These are phyloP conservation scores for Ceratobasidium papillatum DNA, from an alignment of 1,284 basidiomycete genomes.

Conservation along the genomic window DNA sequence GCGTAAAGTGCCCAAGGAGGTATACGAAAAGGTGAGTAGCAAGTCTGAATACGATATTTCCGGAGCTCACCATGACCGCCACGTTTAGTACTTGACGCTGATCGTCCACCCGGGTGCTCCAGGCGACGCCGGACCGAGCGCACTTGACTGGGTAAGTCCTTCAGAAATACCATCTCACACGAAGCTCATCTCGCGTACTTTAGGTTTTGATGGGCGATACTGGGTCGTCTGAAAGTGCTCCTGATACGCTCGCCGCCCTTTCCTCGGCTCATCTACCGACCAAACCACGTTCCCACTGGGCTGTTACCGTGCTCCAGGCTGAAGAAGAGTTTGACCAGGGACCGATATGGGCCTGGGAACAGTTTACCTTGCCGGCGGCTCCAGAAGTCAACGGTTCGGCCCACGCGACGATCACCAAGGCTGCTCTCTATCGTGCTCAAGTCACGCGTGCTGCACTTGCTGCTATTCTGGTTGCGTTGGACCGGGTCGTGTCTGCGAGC, in stretches of 20 bases:
- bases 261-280: constrained; percentile 44
- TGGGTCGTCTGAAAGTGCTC: constrained; percentile 50
- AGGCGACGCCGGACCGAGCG: constrained; percentile 57
- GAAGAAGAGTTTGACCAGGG: constrained; percentile 57
- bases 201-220: constrained; percentile 54
- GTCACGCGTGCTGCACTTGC: constrained; percentile 53
- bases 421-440: constrained; percentile 55
- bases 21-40: constrained; percentile 52
- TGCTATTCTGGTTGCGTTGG: constrained; percentile 53
- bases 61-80: neutral
- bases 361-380: constrained; percentile 52
- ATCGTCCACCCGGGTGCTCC: constrained; percentile 59
- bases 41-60: neutral
- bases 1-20: constrained; percentile 53
- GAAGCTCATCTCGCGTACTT: neutral
- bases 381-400: constrained; percentile 13
- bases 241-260: constrained; percentile 50
- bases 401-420: constrained; percentile 52
- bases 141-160: constrained; percentile 54
- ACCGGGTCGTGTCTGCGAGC: constrained; percentile 49
- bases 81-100: constrained; percentile 53
- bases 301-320: constrained; percentile 56
- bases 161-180: neutral
- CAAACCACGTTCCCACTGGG: constrained; percentile 54
- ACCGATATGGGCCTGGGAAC: constrained; percentile 58